phyloP scores from a whole-genome alignment of 2,329 filamentous ascomycete species.

The Botrytis elliptica region DNA sequence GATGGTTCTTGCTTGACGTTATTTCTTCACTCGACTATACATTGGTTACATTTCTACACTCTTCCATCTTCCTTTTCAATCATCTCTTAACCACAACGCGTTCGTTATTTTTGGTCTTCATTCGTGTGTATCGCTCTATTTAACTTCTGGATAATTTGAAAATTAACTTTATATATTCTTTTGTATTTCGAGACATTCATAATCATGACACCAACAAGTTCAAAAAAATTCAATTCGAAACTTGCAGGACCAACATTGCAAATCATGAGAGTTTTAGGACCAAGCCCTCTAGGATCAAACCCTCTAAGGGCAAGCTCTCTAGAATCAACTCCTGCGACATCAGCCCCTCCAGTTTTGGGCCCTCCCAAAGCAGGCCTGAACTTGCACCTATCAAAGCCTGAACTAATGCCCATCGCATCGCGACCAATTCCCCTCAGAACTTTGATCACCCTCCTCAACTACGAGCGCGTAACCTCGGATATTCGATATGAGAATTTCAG shows the following conservation, averaged over 20 bases:
- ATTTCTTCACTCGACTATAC: neutral
- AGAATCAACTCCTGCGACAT: neutral
- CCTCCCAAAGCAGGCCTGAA: neutral
- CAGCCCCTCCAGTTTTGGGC: neutral
- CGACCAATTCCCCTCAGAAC: neutral
- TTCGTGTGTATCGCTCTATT: neutral
- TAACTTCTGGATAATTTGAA: neutral
- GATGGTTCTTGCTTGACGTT: neutral
- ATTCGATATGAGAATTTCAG: neutral
- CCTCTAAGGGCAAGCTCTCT: neutral
- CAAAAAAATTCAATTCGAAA: neutral
- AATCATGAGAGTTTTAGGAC: neutral
- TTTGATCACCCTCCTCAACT: neutral
- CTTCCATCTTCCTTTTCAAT: neutral
- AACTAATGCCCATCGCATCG: neutral
- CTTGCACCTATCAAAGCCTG: neutral
- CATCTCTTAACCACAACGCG: too few relatives aligned
- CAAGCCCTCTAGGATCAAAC: neutral
- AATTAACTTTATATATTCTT: neutral
- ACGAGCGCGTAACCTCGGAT: neutral
- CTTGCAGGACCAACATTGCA: accelerated
- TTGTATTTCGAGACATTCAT: neutral
- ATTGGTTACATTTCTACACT: neutral
- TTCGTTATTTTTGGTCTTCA: neutral
- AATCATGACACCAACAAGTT: neutral